phyloP scores from a whole-genome alignment of 169 alveolate genomes.

The Plasmodium billcollinsi region DNA sequence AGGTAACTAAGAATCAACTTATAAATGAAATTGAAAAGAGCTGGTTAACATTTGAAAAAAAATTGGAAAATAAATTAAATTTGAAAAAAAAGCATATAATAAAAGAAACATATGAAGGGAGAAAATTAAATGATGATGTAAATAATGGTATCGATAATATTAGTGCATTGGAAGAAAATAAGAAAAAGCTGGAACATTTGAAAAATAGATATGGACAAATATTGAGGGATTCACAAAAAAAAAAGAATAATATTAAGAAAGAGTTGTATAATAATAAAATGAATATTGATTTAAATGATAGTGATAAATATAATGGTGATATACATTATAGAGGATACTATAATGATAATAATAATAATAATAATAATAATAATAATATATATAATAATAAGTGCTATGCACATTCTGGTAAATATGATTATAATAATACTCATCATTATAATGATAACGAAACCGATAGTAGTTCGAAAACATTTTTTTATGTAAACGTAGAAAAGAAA shows the following conservation, averaged over 20 bases:
- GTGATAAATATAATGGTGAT: background rate
- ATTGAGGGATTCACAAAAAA: conserved; percentile 27
- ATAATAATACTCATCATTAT: too few relatives aligned
- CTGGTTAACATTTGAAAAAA: conserved; percentile 70
- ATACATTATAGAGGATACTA: background rate
- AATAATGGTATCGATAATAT: background rate
- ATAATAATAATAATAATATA: background rate
- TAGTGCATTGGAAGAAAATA: conserved; percentile 73
- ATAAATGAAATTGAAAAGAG: conserved; percentile 56
- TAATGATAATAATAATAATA: background rate
- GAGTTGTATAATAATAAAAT: background rate
- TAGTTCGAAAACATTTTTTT: too few relatives aligned
- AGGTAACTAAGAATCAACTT: conserved; percentile 1
- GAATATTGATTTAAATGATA: background rate
- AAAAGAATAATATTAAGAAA: conserved; percentile 3
- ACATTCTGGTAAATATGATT: background rate
- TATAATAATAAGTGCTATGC: background rate
- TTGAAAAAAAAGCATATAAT: conserved; percentile 5
- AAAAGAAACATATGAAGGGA: background rate
- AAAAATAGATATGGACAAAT: conserved; percentile 60
- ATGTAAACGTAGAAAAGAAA: too few relatives aligned
- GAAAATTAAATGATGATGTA: background rate
- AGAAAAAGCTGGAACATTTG: conserved; percentile 29
- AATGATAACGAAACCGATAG: too few relatives aligned
- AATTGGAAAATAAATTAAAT: conserved; percentile 40